These are phyloP conservation scores for Penstemon eatonii DNA, from an alignment of 257 asterid species.

Conservation along the genomic window DNA sequence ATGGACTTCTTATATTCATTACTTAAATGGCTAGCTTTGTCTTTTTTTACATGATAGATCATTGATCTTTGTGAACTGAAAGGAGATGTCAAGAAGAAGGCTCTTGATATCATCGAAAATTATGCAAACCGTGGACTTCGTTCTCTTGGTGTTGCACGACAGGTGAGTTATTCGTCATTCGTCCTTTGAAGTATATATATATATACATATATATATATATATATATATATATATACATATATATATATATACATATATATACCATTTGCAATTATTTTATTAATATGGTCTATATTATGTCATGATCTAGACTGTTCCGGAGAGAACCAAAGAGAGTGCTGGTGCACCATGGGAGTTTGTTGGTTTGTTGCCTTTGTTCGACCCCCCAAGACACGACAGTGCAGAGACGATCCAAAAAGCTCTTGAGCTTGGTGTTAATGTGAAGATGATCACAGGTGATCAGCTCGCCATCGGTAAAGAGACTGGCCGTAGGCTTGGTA, in stretches of 20 bases:
- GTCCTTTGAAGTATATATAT: not conserved
- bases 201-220: no score
- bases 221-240: no score
- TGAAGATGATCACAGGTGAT: slow-evolving; percentile 62
- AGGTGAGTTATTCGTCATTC: not conserved
- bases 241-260: no score
- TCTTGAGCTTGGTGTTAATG: slow-evolving; percentile 55
- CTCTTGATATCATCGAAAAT: not conserved
- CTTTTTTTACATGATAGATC: not conserved
- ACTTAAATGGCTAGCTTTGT: not conserved
- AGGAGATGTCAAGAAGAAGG: not conserved
- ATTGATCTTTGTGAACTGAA: not conserved
- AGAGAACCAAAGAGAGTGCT: slow-evolving; percentile 43
- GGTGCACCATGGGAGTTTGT: slow-evolving; percentile 58
- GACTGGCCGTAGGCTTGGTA: slow-evolving; percentile 21
- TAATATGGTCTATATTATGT: not conserved
- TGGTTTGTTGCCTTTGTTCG: slow-evolving; percentile 51
- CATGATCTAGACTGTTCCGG: slow-evolving; percentile 45
- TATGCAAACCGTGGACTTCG: not conserved
- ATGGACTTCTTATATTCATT: no score
- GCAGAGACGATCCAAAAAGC: slow-evolving; percentile 62
- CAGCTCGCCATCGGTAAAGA: slow-evolving; percentile 15
- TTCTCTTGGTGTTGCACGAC: not conserved
- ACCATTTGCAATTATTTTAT: not conserved
- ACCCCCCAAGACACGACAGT: slow-evolving; percentile 63